phyloP scores from a whole-genome alignment of 495 filamentous ascomycete genomes.

The Cryomyces antarcticus region DNA sequence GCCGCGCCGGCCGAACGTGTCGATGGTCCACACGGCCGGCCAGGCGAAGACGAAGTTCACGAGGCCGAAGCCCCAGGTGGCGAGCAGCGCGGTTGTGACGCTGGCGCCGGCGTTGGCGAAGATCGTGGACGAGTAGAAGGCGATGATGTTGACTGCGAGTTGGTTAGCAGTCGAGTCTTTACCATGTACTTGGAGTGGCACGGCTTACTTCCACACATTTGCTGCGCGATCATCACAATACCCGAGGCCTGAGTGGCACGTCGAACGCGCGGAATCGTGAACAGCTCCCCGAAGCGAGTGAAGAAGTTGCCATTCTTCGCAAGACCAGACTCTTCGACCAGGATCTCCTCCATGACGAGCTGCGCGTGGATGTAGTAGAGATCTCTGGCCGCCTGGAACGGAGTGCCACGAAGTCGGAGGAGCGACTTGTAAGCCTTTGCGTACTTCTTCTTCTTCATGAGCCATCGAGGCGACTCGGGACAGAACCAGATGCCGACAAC shows the following conservation, averaged over 20 bases:
- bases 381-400: conserved; percentile 8
- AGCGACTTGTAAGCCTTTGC: conserved; percentile 9
- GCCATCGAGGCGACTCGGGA: conserved; percentile 9
- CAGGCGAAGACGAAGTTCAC: conserved; percentile 45
- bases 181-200: conserved; percentile 3
- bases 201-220: conserved; percentile 33
- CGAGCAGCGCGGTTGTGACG: conserved; percentile 25
- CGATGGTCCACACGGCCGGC: conserved; percentile 44
- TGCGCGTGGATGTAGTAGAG: conserved; percentile 9
- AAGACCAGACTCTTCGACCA: not conserved
- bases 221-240: conserved; percentile 49
- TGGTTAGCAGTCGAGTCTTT: not conserved
- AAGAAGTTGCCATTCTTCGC: conserved; percentile 23
- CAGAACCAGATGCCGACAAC: conserved; percentile 36
- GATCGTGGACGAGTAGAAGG: conserved; percentile 33
- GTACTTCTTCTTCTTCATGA: conserved; percentile 9
- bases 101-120: conserved; percentile 34
- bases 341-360: conserved; percentile 12
- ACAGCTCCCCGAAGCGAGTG: conserved; percentile 39
- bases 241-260: conserved; percentile 44
- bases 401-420: conserved; percentile 2
- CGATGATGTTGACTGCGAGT: conserved; percentile 11
- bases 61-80: conserved; percentile 39
- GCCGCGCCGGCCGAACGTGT: conserved; percentile 20
- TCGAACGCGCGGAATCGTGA: conserved; percentile 46